Evolutionary conservation across 345 rosid species (phyloP).

Genomic region (Clausena lansium): DNA sequence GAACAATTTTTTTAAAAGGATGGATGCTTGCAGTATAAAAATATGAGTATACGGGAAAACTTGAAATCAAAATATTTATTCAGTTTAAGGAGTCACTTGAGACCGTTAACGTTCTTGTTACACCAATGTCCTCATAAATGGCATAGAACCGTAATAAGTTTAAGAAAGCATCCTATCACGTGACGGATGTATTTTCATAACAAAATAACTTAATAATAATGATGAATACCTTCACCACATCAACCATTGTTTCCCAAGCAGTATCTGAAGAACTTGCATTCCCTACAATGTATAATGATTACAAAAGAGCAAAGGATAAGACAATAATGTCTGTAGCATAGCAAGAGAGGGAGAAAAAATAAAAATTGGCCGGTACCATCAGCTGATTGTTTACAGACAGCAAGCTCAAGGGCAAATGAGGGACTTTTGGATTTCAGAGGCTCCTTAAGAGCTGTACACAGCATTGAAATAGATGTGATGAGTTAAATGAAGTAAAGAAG

Average conservation of each 20-base stretch:
- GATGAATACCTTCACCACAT: constrained; percentile 51
- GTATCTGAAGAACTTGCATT: constrained; percentile 15
- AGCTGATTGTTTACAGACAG: constrained; percentile 25
- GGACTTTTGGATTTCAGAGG: constrained; percentile 44
- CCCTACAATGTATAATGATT: constrained; percentile 31
- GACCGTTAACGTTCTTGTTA: background rate
- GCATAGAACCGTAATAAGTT: background rate
- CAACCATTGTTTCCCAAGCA: constrained; percentile 66
- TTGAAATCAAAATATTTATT: background rate
- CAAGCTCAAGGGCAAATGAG: constrained; percentile 45
- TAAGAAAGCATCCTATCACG: background rate
- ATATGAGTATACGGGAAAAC: background rate
- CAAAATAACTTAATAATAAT: background rate
- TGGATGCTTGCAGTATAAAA: background rate
- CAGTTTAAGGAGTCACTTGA: constrained; percentile 9
- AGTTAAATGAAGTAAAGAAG: background rate
- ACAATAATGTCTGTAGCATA: constrained; percentile 1
- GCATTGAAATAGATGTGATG: constrained; percentile 13
- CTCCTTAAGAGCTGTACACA: constrained; percentile 49
- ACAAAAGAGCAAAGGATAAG: background rate
- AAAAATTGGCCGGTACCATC: constrained; percentile 29
- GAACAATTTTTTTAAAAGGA: background rate
- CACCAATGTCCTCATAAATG: background rate
- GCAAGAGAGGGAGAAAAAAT: background rate
- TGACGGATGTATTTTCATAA: background rate